Percentiles rank a stretch among this genome's conserved stretches.
phyloP scores from a whole-genome alignment of 2,329 filamentous ascomycete species.

The Graphilbum ipis-grandicollis region DNA sequence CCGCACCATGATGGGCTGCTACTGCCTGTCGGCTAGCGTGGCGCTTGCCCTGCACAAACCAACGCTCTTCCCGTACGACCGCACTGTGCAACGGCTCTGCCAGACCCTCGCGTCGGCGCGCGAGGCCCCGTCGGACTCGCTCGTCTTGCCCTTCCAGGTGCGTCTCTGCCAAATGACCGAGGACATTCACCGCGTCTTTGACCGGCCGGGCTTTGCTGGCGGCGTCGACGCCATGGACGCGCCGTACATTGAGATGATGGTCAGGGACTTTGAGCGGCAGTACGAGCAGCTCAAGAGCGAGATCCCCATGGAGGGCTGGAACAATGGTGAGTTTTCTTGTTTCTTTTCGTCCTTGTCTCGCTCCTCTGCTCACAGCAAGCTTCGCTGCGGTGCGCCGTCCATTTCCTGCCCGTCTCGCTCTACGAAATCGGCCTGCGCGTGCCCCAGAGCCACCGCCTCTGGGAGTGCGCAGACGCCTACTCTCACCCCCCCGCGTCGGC shows the following conservation, averaged over 20 bases:
- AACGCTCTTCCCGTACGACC: constrained; percentile 8
- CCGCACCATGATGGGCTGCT: constrained; percentile 8
- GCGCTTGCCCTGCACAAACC: constrained; percentile 9
- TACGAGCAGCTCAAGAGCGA: constrained; percentile 6
- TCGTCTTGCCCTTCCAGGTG: constrained; percentile 7
- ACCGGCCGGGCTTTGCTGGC: constrained; percentile 1
- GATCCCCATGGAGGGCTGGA: constrained; percentile 6
- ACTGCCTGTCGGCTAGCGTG: constrained; percentile 9
- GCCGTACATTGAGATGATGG: constrained; percentile 8
- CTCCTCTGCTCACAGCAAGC: constrained; percentile 1
- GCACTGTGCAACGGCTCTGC: constrained; percentile 6
- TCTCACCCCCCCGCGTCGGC: no score
- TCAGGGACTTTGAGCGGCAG: constrained; percentile 9
- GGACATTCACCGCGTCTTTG: constrained; percentile 8
- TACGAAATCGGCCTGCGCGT: constrained; percentile 8
- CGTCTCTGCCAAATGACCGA: constrained; percentile 9
- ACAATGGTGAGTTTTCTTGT: constrained; percentile 5
- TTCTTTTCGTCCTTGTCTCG: background rate
- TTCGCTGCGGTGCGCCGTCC: constrained; percentile 5
- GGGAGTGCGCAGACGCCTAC: background rate
- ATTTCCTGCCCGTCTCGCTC: constrained; percentile 9
- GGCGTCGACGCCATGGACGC: constrained; percentile 6
- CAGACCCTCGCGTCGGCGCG: constrained; percentile 5
- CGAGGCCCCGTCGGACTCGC: constrained; percentile 4
- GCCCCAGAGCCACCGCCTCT: constrained; percentile 4